Evolutionary conservation across 2,329 filamentous ascomycete species (phyloP), one percentile per base, ranked within the genome.

Genomic region (Capronia americana): DNA sequence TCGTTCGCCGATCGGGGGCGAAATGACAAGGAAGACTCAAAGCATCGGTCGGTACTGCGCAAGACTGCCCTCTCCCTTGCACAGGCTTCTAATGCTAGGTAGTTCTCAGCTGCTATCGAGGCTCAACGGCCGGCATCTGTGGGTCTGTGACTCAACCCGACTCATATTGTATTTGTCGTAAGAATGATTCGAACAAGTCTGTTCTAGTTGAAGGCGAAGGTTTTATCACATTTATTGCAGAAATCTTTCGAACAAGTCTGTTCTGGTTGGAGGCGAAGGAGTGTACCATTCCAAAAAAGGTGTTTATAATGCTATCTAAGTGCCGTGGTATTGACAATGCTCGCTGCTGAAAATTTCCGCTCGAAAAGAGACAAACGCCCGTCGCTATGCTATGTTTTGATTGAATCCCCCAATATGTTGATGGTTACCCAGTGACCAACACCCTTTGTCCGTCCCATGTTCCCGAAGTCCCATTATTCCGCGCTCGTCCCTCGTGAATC

Each of bases 231-330:
- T n/a, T n/a, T n/a, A n/a, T n/a, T n/a, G n/a, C n/a, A n/a, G n/a
- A n/a, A n/a, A n/a, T n/a, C n/a, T n/a, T 4, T 34, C 32, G 32
- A 34, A 10, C 32, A n/a, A n/a, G 38, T 44, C 14, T n/a, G 38
- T 17, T 8, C 17, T 51, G 20, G 48, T 24, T 26, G 48, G 48
- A 51, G 11, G n/a, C 23, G 20, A 51, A 51, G 24, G 48, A 51
- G 48, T 23, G 48, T 24, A 28, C 48, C n/a, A 51, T 51, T 51
- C 48, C 48, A 12, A 51, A 24, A 7, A 51, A 17, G 20, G 3
- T 28, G 10, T 51, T 51, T 51, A 26, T 51, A 23, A 26, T 51
- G 48, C 48, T 51, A 51, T 51, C 48, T 51, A 51, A 2, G 4
- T 12, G 20, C 48, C 20, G 23, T 51, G 48, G 23, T 51, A 20